Evolutionary conservation across 2,329 filamentous ascomycete species (phyloP).

Genomic region (Colletotrichum neosansevieriae): DNA sequence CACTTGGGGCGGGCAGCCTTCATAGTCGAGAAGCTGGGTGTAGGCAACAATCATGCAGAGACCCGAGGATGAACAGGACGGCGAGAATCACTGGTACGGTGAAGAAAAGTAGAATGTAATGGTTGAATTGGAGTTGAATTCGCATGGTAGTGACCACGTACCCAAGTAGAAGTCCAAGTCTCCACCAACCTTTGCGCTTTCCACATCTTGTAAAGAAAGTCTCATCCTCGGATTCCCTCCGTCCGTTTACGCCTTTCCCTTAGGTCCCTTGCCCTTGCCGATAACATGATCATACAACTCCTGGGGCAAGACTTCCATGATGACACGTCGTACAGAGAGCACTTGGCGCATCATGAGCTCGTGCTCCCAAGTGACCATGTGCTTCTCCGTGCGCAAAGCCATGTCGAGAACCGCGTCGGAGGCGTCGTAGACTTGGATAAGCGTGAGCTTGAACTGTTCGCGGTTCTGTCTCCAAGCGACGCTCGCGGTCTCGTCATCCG

Average conservation of each 20-base stretch:
- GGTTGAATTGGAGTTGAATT: no score
- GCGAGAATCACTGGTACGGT: no score
- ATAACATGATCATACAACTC: background rate
- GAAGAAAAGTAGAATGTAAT: no score
- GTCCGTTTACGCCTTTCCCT: background rate
- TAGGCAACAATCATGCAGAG: no score
- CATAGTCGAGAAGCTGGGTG: no score
- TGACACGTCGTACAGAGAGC: background rate
- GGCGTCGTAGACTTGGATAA: background rate
- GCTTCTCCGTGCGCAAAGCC: background rate
- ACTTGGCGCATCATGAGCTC: background rate
- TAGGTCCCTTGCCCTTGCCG: constrained; percentile 4
- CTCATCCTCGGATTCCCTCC: no score
- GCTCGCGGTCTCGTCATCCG: background rate
- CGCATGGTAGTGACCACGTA: no score
- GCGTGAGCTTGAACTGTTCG: background rate
- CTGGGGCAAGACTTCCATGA: background rate
- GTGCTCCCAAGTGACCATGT: background rate
- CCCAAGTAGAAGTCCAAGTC: no score
- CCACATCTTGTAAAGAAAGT: no score
- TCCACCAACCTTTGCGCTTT: background rate
- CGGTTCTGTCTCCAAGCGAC: background rate
- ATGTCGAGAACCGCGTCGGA: background rate
- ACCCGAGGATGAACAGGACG: no score
- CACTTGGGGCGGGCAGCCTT: no score